Base-by-base conservation (phyloP, 768 basidiomycete genomes). In the Agrocybe chaxingu region DNA sequence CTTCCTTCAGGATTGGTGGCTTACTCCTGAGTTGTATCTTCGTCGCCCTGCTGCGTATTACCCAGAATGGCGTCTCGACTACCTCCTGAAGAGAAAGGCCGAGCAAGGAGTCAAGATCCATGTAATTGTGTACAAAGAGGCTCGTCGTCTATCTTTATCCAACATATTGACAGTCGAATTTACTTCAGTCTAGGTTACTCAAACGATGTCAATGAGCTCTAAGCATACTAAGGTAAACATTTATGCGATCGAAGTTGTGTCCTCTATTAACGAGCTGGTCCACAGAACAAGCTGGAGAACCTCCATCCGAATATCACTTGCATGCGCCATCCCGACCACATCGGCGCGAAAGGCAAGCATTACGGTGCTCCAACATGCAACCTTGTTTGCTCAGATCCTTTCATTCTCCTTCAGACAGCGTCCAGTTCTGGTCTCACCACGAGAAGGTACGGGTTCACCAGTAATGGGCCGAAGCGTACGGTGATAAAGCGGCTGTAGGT, bases 71-170 rank as follows among this genome's bases (percentile, higher is more conserved):
- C 80, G 97, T 19, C 78, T 99, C 24, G 97, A 99, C 65, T 72
- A 82, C 32, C 63, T 98, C 9, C 75, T 98, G 44, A 74, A 89
- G 67, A 80, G 87, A 46, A 98, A 98, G 70, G 97, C 97, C 0
- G 76, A 92, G 62, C 73, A 96, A 60, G 97, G 96, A 16, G 97
- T 98, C 50, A 91, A 86, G 66, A 70, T 99, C 38, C 89, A 94
- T 67, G 81, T 98, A 39, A 75, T 93, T 53, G 91, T 98, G 3
- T 98, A 98, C 77, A 98, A 98, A 68, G 95, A 97, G 76, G 87
- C 82, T 41, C 34, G 58, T 13, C 5, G 4, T 9, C 9, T 30
- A 9, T 8, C 9, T 41, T 19, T 30, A n/a, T 10, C 5, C 45
- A 16, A 39, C 16, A 2, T 39, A 38, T 11, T 18, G 19, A 9